Evolutionary conservation across 208 protist genomes (phyloP), one percentile per base, ranked within the genome.

Genomic region (Strigomonas culicis): DNA sequence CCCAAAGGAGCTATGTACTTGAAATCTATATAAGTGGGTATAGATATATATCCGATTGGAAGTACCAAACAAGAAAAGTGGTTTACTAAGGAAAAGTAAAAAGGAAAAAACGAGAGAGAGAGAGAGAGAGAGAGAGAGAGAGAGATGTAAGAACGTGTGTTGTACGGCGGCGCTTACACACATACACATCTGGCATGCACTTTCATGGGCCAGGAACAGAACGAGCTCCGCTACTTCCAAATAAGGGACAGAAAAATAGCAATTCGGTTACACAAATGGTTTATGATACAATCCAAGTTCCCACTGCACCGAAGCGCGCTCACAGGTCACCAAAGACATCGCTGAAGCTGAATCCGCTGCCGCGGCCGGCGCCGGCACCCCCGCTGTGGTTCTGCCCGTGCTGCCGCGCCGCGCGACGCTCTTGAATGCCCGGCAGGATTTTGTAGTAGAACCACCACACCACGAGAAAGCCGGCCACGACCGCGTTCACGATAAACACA

Each of bases 401-500:
- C 7, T 10, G 34, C 34, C 34, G 34, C 7, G 34, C 34, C 34
- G 4, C 34, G 7, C 10, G 4, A 10, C 34, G 34, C 34, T 39
- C 34, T 39, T 4, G 7, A 10, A 39, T 39, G 7, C 4, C 4
- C 4, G 17, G 49, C 49, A 56, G 25, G 39, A 27, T 21, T 28
- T 66, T 66, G n/a, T 61, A 32, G n/a, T 57, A 57, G 4, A 46
- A 27, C 11, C 28, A 47, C 70, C 67, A 81, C n/a, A 79, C 27
- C 57, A 79, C 75, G 19, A 55, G 68, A 36, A 59, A 60, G 21
- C 82, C 28, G 0, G 74, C 25, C 0, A 66, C 63, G 0, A 79
- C 11, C 17, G 75, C 72, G 49, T 88, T 88, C 17, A 72, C 0
- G 4, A 72, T 2, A 10, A 79, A 63, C 15, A 49, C 21, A n/a